Evolutionary conservation across 441 rosid genomes (phyloP), one percentile per base, ranked within the genome.

Genomic region (Hypseocharis bilobata): DNA sequence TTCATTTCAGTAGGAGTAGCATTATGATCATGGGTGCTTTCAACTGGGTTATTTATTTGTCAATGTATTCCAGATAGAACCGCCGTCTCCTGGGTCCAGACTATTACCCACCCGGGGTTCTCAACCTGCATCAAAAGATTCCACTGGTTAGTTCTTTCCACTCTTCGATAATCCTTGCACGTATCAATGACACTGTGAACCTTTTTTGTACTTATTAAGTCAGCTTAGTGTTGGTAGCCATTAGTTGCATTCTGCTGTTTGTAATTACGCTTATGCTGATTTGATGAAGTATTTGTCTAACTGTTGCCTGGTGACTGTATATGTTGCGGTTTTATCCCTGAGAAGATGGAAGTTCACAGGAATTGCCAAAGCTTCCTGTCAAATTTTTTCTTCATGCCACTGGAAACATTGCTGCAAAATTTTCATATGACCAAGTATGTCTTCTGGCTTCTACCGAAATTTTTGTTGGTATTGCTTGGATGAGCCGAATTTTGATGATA

Each of bases 391-490:
- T 92, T 52, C 96, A 86, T 66, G 73, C 84, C 44, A 77, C 77
- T 70, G 97, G 88, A 66, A 80, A 74, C 71, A 75, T 90, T 69
- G 97, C 96, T 42, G 96, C 89, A 16, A 90, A 84, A 75, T 90
- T 88, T 76, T 32, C 56, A 0, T 92, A 88, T 77, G 82, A 87
- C 73, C 78, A 80, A 82, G 98, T 89, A 72, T 67, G 13, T 4
- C 66, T 67, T 66, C 49, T 28, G 4, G 47, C 57, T 27, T 1
- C 25, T 66, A 26, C 20, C 4, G 14, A 10, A 10, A 17, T 2
- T 23, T 40, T 45, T 4, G 3, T 59, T 36, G 57, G 19, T 17
- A 7, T 25, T 3, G n/a, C 20, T 60, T 29, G 0, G 28, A 13
- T 6, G 36, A 62, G 22, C 42, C 51, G 63, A 6, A 51, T 14